Evolutionary conservation across 2,329 filamentous ascomycete genomes (phyloP), one percentile per base, ranked within the genome.

Genomic region (Exophiala calicioides): DNA sequence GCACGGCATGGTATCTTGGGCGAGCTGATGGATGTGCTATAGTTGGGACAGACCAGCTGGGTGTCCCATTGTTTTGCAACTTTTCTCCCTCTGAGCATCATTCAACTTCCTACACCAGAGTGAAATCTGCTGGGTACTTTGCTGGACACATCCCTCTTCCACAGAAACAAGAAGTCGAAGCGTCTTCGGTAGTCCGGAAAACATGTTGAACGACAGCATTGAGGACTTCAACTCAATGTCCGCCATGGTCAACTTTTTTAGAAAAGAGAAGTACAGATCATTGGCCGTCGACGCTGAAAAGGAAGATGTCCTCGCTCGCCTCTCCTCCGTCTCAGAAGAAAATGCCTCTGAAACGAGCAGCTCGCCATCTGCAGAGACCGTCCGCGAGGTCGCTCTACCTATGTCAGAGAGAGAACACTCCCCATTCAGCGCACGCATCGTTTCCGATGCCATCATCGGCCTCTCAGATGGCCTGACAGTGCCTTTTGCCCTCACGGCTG

Each of bases 391-490:
- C 15, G 29, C 35, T 8, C 18, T 18, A 12, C 10, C 37, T 4
- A n/a, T 15, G n/a, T 10, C 32, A 34, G 29, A 49, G 5, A 20
- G 24, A 6, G 45, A 38, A 21, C 15, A 23, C 36, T 20, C n/a
- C 15, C 35, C 48, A 8, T n/a, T 49, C 29, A 52, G 44, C 13
- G 51, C 54, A 12, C 41, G 54, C 18, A 50, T 54, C 24, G 51
- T 56, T 5, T 55, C 51, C n/a, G 82, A 88, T 64, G 75, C 82
- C 54, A 88, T 86, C 52, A 84, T 90, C 58, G 86, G 86, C 41
- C 82, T 90, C 58, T 84, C 86, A 1, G 86, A 90, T 60, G 86
- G 86, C 12, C 74, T 90, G 57, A 90, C 86, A 0, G 86, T 90
- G 0, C 86, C 86, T 0, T 90, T 90, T 57, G 86, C 86, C 10